phyloP scores from a whole-genome alignment of 805 yeast genomes.

The Barnettozyma vustinii region DNA sequence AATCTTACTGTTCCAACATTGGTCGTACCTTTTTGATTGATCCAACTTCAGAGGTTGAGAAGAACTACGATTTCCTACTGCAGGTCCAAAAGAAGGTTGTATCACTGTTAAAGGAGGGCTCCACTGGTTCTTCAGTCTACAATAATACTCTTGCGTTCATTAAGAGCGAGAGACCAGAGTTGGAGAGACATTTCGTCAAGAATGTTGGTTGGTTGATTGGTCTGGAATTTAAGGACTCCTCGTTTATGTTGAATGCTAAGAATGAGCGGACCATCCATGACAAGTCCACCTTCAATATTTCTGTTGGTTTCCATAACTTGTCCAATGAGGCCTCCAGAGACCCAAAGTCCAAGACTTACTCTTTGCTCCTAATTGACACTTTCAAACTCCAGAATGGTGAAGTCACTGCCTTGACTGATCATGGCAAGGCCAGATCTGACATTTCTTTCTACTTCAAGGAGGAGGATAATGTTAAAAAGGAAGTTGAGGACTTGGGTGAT shows the following conservation, averaged over 20 bases:
- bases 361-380: slow-evolving; percentile 77
- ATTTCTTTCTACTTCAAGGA: slow-evolving; percentile 81
- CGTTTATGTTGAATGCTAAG: slow-evolving; percentile 66
- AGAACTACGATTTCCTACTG: slow-evolving; percentile 71
- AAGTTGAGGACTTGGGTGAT: slow-evolving; percentile 37
- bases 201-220: slow-evolving; percentile 89
- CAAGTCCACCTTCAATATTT: slow-evolving; percentile 70
- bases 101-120: slow-evolving; percentile 58
- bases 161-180: slow-evolving; percentile 56
- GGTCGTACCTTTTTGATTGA: slow-evolving; percentile 87
- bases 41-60: slow-evolving; percentile 75
- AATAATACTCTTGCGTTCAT: slow-evolving; percentile 56
- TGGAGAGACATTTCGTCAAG: slow-evolving; percentile 60
- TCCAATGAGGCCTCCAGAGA: slow-evolving; percentile 40
- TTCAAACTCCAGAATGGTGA: slow-evolving; percentile 55
- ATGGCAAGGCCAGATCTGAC: slow-evolving; percentile 66
- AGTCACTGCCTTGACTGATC: slow-evolving; percentile 65
- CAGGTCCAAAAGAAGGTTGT: slow-evolving; percentile 65
- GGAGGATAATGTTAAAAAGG: slow-evolving; percentile 39
- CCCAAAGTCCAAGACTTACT: slow-evolving; percentile 53
- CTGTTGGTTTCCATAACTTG: slow-evolving; percentile 71
- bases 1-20: slow-evolving; percentile 81
- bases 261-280: slow-evolving; percentile 61
- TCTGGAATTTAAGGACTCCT: slow-evolving; percentile 79
- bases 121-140: slow-evolving; percentile 57